phyloP scores from a whole-genome alignment of 495 filamentous ascomycete genomes.

The Collariella sp. region DNA sequence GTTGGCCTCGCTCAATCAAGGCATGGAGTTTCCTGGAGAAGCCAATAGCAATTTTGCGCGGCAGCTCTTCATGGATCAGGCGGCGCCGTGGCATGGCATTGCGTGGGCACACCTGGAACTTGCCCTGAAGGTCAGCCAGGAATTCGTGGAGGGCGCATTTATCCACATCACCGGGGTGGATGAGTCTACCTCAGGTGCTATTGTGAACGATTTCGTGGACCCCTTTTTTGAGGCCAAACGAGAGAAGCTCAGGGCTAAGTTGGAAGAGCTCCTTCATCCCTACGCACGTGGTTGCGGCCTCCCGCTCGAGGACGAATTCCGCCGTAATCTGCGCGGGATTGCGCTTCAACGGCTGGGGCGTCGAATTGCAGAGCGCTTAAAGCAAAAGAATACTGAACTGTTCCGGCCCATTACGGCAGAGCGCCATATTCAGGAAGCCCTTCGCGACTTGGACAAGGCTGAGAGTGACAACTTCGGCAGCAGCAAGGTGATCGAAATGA shows the following conservation, averaged over 20 bases:
- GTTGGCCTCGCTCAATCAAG: slow-evolving; percentile 17
- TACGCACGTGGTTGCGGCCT: neutral
- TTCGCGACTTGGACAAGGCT: no score
- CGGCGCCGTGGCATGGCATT: slow-evolving; percentile 18
- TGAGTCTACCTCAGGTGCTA: slow-evolving; percentile 7
- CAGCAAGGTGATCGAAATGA: no score
- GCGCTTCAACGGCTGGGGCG: neutral
- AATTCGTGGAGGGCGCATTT: slow-evolving; percentile 17
- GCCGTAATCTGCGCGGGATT: neutral
- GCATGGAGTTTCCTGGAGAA: slow-evolving; percentile 18
- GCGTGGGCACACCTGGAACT: slow-evolving; percentile 12
- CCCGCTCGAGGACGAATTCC: neutral
- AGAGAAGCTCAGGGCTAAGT: slow-evolving; percentile 13
- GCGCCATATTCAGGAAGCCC: no score
- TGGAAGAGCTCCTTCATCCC: slow-evolving; percentile 30
- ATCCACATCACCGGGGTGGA: slow-evolving; percentile 14
- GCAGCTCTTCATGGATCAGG: slow-evolving; percentile 19
- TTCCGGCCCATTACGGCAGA: neutral
- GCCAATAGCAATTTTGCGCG: slow-evolving; percentile 12
- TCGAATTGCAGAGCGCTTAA: no score
- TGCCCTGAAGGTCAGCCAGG: slow-evolving; percentile 1
- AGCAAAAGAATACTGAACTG: neutral
- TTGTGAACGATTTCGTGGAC: slow-evolving; percentile 26
- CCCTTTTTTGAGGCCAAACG: slow-evolving; percentile 32
- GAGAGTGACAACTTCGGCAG: no score